These are phyloP conservation scores for Lonicera japonica DNA, from an alignment of 129 eudicot species.

Conservation along the genomic window DNA sequence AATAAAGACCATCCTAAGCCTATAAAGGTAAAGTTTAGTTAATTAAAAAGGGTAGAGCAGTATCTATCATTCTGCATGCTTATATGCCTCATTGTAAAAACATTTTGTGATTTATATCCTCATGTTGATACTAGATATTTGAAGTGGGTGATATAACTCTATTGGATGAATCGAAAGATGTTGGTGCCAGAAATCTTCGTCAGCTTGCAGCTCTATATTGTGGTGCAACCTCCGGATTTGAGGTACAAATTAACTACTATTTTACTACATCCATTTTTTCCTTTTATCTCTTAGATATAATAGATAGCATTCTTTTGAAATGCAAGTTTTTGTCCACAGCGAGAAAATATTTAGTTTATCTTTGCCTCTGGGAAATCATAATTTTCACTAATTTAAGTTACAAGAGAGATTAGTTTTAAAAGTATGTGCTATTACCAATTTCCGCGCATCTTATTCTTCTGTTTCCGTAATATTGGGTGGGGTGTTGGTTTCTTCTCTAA, in stretches of 20 bases:
- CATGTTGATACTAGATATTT: conserved; percentile 44
- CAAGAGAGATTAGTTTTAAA: background rate
- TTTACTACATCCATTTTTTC: too few species aligned
- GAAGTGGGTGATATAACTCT: conserved; percentile 88
- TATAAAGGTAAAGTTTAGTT: conserved; percentile 50
- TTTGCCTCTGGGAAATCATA: background rate
- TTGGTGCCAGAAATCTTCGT: conserved; percentile 70
- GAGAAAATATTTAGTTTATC: background rate
- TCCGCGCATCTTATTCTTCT: background rate
- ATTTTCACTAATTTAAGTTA: background rate
- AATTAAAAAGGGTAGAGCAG: background rate
- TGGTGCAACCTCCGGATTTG: conserved; percentile 88
- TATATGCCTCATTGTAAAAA: background rate
- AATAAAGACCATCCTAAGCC: conserved; percentile 98
- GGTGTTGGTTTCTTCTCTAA: background rate
- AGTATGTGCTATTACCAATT: too few species aligned
- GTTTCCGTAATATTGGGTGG: background rate
- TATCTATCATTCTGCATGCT: conserved; percentile 6
- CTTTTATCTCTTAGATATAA: background rate
- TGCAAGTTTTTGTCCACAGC: background rate
- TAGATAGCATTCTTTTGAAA: background rate
- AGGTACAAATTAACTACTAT: conserved; percentile 29
- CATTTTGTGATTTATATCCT: background rate
- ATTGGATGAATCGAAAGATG: conserved; percentile 62
- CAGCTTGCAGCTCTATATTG: conserved; percentile 85